Percentiles rank a stretch among this genome's conserved stretches.
These are phyloP conservation scores for Aureobasidium sp. DNA, from an alignment of 2,329 filamentous ascomycete genomes.

Conservation along the genomic window DNA sequence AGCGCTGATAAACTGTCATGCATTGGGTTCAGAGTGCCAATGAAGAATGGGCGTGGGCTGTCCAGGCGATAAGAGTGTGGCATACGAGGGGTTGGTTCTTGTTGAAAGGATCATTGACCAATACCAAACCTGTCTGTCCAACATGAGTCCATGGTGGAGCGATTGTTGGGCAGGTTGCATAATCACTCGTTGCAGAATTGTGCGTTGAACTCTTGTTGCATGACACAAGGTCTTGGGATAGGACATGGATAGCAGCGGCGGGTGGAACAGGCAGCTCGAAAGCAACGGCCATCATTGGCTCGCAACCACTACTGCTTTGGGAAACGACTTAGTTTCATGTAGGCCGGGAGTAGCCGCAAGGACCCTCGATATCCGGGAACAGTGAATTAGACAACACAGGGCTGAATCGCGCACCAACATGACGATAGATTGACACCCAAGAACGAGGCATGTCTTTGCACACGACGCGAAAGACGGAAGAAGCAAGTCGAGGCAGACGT, in stretches of 20 bases:
- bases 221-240: background rate
- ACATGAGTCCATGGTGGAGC: background rate
- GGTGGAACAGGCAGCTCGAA: constrained; percentile 7
- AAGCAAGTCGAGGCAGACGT: background rate
- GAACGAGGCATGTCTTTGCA: background rate
- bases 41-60: background rate
- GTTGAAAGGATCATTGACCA: constrained; percentile 6
- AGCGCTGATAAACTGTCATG: constrained; percentile 11
- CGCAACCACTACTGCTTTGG: constrained; percentile 3
- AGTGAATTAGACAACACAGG: background rate
- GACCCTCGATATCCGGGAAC: constrained; percentile 3
- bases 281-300: constrained; percentile 9
- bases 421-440: background rate
- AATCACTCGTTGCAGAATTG: background rate
- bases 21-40: background rate
- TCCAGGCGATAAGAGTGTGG: background rate
- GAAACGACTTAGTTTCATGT: background rate
- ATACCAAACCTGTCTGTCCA: background rate
- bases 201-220: constrained; percentile 5
- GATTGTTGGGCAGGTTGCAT: constrained; percentile 3
- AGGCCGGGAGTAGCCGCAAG: constrained; percentile 6
- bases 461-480: background rate
- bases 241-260: background rate
- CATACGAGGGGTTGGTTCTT: background rate
- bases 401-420: background rate